These are phyloP conservation scores for Lizanozyma gosingica DNA, from an alignment of 1,139 yeast genomes.

Conservation along the genomic window DNA sequence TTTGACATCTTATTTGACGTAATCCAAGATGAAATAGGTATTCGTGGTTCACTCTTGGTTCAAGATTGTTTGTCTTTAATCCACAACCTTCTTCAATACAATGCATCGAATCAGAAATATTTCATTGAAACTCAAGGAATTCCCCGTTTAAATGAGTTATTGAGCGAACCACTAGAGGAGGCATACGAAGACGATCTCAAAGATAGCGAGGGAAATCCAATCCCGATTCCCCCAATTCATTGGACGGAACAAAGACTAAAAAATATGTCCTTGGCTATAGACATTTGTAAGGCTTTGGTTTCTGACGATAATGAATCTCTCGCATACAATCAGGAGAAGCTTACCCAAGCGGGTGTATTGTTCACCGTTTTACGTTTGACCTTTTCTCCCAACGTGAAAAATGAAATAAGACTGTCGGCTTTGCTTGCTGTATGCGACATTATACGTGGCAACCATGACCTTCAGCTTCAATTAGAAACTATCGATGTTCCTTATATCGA, in stretches of 20 bases:
- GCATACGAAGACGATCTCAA: conserved; percentile 19
- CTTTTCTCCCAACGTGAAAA: conserved; percentile 57
- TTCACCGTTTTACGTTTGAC: conserved; percentile 59
- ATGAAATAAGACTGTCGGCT: conserved; percentile 55
- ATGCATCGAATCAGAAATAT: conserved; percentile 83
- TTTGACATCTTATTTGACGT: conserved; percentile 75
- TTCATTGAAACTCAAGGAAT: conserved; percentile 82
- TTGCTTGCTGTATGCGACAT: conserved; percentile 71
- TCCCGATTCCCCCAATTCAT: conserved; percentile 28
- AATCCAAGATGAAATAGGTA: conserved; percentile 81
- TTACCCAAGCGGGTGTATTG: conserved; percentile 58
- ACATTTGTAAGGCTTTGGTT: conserved; percentile 67
- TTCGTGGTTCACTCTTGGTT: conserved; percentile 82
- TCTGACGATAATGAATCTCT: conserved; percentile 67
- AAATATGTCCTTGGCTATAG: conserved; percentile 59
- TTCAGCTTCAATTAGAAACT: conserved; percentile 63
- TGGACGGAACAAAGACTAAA: conserved; percentile 71
- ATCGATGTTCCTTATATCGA: conserved; percentile 91
- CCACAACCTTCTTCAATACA: conserved; percentile 65
- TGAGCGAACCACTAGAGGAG: conserved; percentile 50
- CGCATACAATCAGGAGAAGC: conserved; percentile 47
- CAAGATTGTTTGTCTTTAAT: conserved; percentile 80
- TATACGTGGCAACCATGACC: conserved; percentile 50
- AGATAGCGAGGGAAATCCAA: conserved; percentile 3
- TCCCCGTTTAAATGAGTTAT: conserved; percentile 50